These are phyloP conservation scores for Scedosporium apiospermum DNA, from an alignment of 2,329 filamentous ascomycete genomes.

Conservation along the genomic window DNA sequence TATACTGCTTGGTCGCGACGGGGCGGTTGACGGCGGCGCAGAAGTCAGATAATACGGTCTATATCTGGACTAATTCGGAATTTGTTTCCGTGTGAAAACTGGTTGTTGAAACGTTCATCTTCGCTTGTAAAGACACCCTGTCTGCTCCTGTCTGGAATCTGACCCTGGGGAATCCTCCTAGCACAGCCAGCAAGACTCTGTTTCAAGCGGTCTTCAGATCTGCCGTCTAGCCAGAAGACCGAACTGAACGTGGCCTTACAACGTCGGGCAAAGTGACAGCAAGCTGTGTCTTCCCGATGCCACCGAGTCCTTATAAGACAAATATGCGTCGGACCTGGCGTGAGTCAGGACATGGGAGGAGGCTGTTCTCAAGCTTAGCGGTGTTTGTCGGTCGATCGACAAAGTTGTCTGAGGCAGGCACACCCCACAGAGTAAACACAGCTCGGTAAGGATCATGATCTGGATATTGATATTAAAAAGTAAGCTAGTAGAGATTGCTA, in stretches of 20 bases:
- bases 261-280: background rate
- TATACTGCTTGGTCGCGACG: no score
- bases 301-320: conserved; percentile 1
- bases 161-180: conserved; percentile 13
- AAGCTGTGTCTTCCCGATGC: conserved; percentile 8
- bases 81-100: no score
- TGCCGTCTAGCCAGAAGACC: conserved; percentile 22
- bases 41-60: no score
- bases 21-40: no score
- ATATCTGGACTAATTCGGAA: no score
- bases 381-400: conserved; percentile 11
- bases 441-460: conserved; percentile 11
- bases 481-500: no score
- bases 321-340: background rate
- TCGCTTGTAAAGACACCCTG: no score
- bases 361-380: conserved; percentile 11
- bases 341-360: conserved; percentile 10
- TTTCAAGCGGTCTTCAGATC: conserved; percentile 18
- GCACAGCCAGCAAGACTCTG: conserved; percentile 17
- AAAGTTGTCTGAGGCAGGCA: conserved; percentile 13
- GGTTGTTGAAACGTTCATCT: no score
- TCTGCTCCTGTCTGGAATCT: no score
- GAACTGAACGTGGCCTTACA: conserved; percentile 14
- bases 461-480: no score
- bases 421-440: conserved; percentile 11